phyloP scores from a whole-genome alignment of 1,284 basidiomycete genomes.

The Moniliella sp. region DNA sequence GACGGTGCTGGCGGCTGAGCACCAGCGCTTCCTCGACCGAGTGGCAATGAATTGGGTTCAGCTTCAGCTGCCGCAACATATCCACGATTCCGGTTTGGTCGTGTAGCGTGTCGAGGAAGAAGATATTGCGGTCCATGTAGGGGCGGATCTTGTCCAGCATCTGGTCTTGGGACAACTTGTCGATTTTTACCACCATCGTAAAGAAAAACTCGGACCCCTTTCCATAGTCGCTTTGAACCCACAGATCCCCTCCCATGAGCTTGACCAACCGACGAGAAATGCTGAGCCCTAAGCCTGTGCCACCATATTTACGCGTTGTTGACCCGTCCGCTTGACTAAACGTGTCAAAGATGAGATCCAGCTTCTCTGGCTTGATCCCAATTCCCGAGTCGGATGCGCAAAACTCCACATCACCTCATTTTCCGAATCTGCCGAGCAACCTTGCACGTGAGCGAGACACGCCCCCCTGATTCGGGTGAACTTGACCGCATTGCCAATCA shows the following conservation, averaged over 20 bases:
- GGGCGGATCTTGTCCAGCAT: conserved; percentile 29
- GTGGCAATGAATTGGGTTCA: conserved; percentile 57
- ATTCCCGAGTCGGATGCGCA: conserved; percentile 95
- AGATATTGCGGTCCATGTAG: conserved; percentile 37
- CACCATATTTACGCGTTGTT: conserved; percentile 21
- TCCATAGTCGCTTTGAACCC: conserved; percentile 74
- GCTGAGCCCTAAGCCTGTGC: conserved; percentile 24
- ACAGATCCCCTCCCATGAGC: conserved; percentile 40
- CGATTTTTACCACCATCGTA: conserved; percentile 44
- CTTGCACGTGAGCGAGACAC: conserved; percentile 70
- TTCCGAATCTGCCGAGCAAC: conserved; percentile 46
- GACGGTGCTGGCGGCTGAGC: conserved; percentile 49
- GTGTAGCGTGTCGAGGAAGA: conserved; percentile 69
- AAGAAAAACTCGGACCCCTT: conserved; percentile 94
- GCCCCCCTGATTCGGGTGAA: conserved; percentile 42
- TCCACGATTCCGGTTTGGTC: conserved; percentile 58
- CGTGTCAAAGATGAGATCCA: conserved; percentile 43
- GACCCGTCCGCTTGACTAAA: conserved; percentile 30
- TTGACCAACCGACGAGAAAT: conserved; percentile 23
- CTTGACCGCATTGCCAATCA: conserved; percentile 36
- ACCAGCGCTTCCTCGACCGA: conserved; percentile 50
- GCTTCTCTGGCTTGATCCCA: conserved; percentile 48
- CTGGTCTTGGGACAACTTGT: conserved; percentile 20
- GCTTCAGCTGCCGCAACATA: conserved; percentile 57
- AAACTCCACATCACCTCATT: conserved; percentile 66